These are phyloP conservation scores for Nakaseomyces glabratus DNA, from an alignment of 1,139 yeast species.

Conservation along the genomic window DNA sequence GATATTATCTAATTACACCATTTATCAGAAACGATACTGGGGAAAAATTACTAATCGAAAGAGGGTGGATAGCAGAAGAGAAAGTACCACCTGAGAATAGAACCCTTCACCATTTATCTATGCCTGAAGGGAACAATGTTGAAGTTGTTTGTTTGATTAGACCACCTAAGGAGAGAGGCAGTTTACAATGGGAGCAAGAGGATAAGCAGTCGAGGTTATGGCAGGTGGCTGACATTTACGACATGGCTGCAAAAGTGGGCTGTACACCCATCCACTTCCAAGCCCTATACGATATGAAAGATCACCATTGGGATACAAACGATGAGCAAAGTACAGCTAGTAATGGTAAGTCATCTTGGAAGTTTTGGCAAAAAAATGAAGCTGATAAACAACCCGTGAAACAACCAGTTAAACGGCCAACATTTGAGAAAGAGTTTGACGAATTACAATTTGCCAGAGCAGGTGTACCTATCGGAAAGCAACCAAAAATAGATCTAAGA, in stretches of 20 bases:
- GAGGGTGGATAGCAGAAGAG: conserved; percentile 87
- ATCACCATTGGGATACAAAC: conserved; percentile 35
- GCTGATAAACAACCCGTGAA: conserved; percentile 1
- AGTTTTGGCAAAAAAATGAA: conserved; percentile 13
- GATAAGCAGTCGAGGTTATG: conserved; percentile 52
- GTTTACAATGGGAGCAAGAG: conserved; percentile 68
- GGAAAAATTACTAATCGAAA: conserved; percentile 60
- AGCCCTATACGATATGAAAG: conserved; percentile 56
- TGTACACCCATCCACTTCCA: conserved; percentile 72
- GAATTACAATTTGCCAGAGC: conserved; percentile 49
- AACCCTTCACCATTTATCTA: conserved; percentile 52
- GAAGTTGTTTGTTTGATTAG: conserved; percentile 67
- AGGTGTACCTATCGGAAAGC: conserved; percentile 86
- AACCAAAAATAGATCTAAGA: conserved; percentile 67
- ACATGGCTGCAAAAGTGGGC: conserved; percentile 55
- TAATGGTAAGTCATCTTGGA: conserved; percentile 21
- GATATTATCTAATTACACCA: conserved; percentile 77
- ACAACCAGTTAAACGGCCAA: not conserved
- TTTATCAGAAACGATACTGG: conserved; percentile 69
- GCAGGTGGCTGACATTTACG: conserved; percentile 68
- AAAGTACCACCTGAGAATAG: conserved; percentile 60
- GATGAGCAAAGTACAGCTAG: conserved; percentile 6
- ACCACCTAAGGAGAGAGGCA: conserved; percentile 59
- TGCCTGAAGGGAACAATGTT: conserved; percentile 62
- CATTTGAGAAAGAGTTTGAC: conserved; percentile 32